phyloP scores from a whole-genome alignment of 139 green algal genomes.

The Coccomyxa sp. region DNA sequence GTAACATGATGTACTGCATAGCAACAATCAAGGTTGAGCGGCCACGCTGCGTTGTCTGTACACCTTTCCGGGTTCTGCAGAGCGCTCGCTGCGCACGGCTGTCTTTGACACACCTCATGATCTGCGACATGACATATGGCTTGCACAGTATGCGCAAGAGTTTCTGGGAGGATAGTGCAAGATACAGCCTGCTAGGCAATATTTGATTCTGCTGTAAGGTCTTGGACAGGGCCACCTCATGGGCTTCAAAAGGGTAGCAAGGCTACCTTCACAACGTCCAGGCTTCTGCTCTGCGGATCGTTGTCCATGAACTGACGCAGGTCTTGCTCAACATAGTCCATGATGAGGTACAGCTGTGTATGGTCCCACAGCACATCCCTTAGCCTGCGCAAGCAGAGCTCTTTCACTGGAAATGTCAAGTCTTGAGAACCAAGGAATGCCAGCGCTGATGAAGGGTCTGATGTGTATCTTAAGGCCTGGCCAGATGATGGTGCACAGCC shows the following conservation, averaged over 20 bases:
- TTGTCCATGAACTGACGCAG: slow-evolving; percentile 45
- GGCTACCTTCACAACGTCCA: slow-evolving; percentile 34
- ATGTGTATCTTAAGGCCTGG: no score
- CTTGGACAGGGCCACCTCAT: no score
- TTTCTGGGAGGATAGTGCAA: no score
- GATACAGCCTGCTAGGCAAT: no score
- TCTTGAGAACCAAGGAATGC: no score
- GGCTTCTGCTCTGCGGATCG: background rate
- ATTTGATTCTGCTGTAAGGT: no score
- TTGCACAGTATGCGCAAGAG: no score
- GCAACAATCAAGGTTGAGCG: background rate
- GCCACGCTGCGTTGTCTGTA: background rate
- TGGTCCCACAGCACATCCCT: slow-evolving; percentile 58
- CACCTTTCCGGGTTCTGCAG: background rate
- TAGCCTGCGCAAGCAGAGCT: slow-evolving; percentile 29
- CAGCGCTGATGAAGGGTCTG: no score
- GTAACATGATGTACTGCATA: slow-evolving; percentile 63
- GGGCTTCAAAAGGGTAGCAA: no score
- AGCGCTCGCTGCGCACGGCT: no score
- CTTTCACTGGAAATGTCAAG: background rate
- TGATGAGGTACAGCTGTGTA: slow-evolving; percentile 50
- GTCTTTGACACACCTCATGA: no score
- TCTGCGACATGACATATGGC: no score
- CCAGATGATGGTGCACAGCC: background rate
- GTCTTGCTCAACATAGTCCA: slow-evolving; percentile 60